Evolutionary conservation across 768 basidiomycete genomes (phyloP), one percentile per base, ranked within the genome.

Genomic region (Termitomyces sp.): DNA sequence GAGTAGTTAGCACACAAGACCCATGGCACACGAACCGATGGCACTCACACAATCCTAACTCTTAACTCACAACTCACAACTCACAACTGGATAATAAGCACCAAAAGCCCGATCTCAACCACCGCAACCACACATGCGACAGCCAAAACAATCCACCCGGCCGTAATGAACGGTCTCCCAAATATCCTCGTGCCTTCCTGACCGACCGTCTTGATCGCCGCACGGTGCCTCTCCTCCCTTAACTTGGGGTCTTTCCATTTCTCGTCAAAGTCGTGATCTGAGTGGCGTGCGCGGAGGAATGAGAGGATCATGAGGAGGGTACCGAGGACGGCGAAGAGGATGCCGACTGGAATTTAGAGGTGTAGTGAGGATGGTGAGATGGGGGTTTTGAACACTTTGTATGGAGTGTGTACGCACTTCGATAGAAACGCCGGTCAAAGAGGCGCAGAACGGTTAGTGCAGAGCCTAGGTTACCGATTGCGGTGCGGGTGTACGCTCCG

Each of bases 231-330:
- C 21, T 68, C 65, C 57, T 76, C 66, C 11, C 65, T 59, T 11
- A 53, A 25, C 12, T 69, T 65, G 5, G 69, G 66, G 42, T 77
- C 71, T 55, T 74, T 76, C 55, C 71, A 64, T 25, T 71, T 70
- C 67, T 93, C 92, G 3, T 89, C 86, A 66, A 94, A 90, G 67
- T 92, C 88, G 63, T 91, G 87, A 19, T 75, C 76, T 11, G 87
- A 86, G 56, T 87, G 82, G 10, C 85, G 78, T 0, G 83, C 77
- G 3, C 92, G 82, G 16, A 86, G 59, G 64, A 79, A 84, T 0
- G 89, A 77, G 9, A 79, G 56, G 34, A 85, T 63, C 62, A 85
- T 82, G 40, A 95, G 75, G 6, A 87, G 66, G 8, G 70, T 75
- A 1, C 88, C 83, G 2, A 94, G 75, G 16, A 85, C 68, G 11